Evolutionary conservation across 202 grass and related monocot genomes (phyloP), one percentile per base, ranked within the genome.

Genomic region (Bolboschoenoplectus hybrid): DNA sequence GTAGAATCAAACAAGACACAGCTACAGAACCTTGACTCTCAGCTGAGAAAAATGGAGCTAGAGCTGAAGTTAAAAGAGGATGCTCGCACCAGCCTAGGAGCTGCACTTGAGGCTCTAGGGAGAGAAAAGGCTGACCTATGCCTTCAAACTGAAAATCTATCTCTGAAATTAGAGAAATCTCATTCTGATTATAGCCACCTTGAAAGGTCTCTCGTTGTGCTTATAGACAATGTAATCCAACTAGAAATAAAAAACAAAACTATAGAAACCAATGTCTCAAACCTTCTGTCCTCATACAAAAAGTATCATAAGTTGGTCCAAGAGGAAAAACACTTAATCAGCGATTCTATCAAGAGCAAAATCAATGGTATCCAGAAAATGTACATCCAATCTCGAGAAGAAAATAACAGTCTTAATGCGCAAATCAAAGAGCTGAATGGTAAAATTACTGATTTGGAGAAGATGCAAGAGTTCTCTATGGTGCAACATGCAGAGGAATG

Each of bases 401-500:
- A 92, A 89, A 95, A 88, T 72, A 85, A 84, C 81, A 69, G 40
- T 63, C 74, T 97, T 74, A 93, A 91, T 38, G 75, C 32, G 79
- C 85, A 97, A 92, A 95, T 90, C 65, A 83, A 93, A 81, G 86
- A 91, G 63, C 62, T 94, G 78, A 89, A 97, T 64, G 67, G 81
- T 79, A 91, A 86, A 92, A 91, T 92, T 78, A 66, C 74, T 74
- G 95, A 97, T 64, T 80, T 97, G 82, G 91, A 92, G 85, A 97
- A 93, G 89, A 88, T 87, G 82, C 92, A 97, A 74, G 92, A 97
- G 87, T 85, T 94, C 78, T 80, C 91, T 89, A 92, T 97, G 92
- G 94, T 97, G 77, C 91, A 97, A 84, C 91, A 93, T 93, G 95
- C 88, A 75, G 93, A 98, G 84, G 93, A 95, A 89, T 95, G 95